Evolutionary conservation across 1,139 yeast species (phyloP), one percentile per base, ranked within the genome.

Genomic region (Kodamaea suecica): DNA sequence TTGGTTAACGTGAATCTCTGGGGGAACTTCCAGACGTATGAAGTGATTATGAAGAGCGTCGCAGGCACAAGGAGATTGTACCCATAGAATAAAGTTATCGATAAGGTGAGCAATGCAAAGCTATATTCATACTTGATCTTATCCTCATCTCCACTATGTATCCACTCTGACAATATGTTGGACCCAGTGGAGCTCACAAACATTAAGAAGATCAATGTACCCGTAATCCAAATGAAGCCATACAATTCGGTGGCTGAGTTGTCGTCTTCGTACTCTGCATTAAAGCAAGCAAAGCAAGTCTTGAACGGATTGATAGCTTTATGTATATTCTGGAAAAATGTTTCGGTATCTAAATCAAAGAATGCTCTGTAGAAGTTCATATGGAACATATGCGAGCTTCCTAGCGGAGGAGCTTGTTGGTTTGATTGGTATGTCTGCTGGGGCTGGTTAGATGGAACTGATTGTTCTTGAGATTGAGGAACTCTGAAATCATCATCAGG

Each of bases 211-310:
- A 84, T 78, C 36, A 84, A 74, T 0, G 95, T 82, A 0, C 87
- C 86, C 9, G 88, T 82, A 30, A 86, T 78, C 95, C 95, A 86
- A 29, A 85, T 66, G 17, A 88, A 84, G 1, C 95, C 95, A 51
- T 85, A 86, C 35, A 86, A 60, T 51, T 86, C 95, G 2, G 80
- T 70, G 4, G 60, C 56, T 9, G 63, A 64, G 15, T 60, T 60
- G 29, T 64, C 65, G n/a, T 59, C 61, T 9, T 59, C 63, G 8
- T 50, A 50, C 3, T 39, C 44, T 13, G 41, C 49, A 12, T 43
- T 41, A 16, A 52, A 42, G 3, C 55, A 31, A 19, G 55, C n/a
- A n/a, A n/a, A n/a, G 52, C 33, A 59, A 57, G 26, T 10, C n/a
- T n/a, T 19, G 19, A 74, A 44, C 9, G 80, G 80, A 41, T 75